Conservation (phyloP, 2,329 filamentous ascomycete species). For the Eutypa lata region DNA sequence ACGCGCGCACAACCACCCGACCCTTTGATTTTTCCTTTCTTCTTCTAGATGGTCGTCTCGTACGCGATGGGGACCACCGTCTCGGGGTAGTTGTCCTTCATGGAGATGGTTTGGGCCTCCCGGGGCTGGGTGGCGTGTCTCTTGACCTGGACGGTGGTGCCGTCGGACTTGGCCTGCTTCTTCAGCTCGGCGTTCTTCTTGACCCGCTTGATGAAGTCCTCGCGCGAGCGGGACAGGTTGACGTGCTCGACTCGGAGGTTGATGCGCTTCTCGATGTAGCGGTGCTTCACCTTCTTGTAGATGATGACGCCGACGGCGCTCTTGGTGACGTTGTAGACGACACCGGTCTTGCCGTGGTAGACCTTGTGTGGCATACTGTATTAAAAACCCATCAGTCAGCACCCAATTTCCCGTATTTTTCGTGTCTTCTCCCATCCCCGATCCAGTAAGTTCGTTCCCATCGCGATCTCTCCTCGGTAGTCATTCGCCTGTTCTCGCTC, state of each 20-base stretch:
- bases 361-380: slow-evolving; percentile 95
- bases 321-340: slow-evolving; percentile 99
- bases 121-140: slow-evolving; percentile 79
- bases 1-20: slow-evolving; percentile 15
- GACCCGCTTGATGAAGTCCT: slow-evolving; percentile 94
- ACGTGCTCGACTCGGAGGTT: slow-evolving; percentile 99
- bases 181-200: slow-evolving; percentile 94
- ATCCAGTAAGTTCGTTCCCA: background rate
- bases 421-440: slow-evolving; percentile 1
- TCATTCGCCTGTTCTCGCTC: slow-evolving; percentile 5
- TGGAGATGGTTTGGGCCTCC: slow-evolving; percentile 73
- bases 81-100: slow-evolving; percentile 83
- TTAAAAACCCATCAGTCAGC: slow-evolving; percentile 32
- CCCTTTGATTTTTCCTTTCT: background rate
- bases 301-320: slow-evolving; percentile 96
- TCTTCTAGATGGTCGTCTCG: slow-evolving; percentile 89
- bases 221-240: slow-evolving; percentile 86
- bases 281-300: slow-evolving; percentile 99
- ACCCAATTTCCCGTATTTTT: slow-evolving; percentile 1
- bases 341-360: slow-evolving; percentile 98
- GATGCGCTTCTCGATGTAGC: slow-evolving; percentile 99
- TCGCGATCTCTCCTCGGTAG: background rate
- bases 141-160: slow-evolving; percentile 88
- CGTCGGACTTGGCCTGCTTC: slow-evolving; percentile 88
- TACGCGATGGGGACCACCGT: slow-evolving; percentile 89